phyloP scores from a whole-genome alignment of 495 filamentous ascomycete genomes.

The Apodospora peruviana region DNA sequence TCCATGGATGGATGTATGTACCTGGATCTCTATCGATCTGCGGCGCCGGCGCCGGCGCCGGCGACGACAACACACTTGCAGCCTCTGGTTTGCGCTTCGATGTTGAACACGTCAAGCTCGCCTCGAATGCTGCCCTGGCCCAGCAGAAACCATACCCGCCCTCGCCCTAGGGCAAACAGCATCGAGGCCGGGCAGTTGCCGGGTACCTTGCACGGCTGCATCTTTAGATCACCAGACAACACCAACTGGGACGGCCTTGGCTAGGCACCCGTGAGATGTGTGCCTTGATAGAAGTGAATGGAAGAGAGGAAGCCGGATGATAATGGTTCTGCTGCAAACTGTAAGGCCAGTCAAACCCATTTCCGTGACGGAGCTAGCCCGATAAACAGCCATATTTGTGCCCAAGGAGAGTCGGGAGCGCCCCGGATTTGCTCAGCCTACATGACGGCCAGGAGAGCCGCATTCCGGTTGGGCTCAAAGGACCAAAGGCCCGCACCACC shows the following conservation, averaged over 20 bases:
- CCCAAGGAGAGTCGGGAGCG: conserved; percentile 12
- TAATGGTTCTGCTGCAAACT: conserved; percentile 3
- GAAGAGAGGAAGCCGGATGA: conserved; percentile 4
- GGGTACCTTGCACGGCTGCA: conserved; percentile 13
- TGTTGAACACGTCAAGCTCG: conserved; percentile 20
- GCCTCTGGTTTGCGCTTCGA: not conserved
- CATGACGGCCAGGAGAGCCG: conserved; percentile 13
- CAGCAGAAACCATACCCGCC: no score
- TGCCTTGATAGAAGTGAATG: conserved; percentile 2
- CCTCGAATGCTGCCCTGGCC: no score
- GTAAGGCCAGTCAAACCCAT: conserved; percentile 8
- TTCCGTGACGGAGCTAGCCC: conserved; percentile 8
- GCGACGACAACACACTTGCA: conserved; percentile 12
- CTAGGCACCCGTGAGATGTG: conserved; percentile 10
- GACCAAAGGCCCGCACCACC: conserved; percentile 18
- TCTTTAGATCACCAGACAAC: conserved; percentile 8
- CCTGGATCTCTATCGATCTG: conserved; percentile 7
- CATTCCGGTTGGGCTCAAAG: conserved; percentile 27
- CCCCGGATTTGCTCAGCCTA: conserved; percentile 9
- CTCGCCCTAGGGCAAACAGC: no score
- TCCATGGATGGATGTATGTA: not conserved
- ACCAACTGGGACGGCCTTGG: not conserved
- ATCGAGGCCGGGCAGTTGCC: conserved; percentile 1
- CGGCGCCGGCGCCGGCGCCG: conserved; percentile 4
- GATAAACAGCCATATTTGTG: conserved; percentile 17